Percentiles rank a stretch among this genome's conserved stretches.
phyloP scores from a whole-genome alignment of 768 basidiomycete genomes.

The Lentinula sp. region DNA sequence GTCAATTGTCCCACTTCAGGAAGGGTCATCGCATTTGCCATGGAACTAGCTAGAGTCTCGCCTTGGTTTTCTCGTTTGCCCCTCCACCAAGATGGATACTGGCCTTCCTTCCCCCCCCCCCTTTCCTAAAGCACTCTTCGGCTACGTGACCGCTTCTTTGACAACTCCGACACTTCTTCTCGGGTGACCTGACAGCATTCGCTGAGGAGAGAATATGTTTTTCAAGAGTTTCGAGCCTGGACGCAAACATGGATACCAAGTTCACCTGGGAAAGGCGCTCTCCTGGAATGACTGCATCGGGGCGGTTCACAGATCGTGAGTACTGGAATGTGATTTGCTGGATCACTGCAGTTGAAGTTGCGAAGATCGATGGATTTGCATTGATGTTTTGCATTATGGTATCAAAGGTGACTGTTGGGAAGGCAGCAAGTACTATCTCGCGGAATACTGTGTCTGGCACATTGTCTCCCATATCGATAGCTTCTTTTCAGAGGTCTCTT shows the following conservation, averaged over 20 bases:
- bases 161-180: constrained; percentile 4
- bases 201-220: neutral
- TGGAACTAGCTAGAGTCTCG: neutral
- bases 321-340: neutral
- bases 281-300: neutral
- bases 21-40: neutral
- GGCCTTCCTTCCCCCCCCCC: constrained; percentile 22
- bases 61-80: neutral
- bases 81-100: constrained; percentile 11
- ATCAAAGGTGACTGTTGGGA: neutral
- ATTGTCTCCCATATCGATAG: neutral
- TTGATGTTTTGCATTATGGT: neutral
- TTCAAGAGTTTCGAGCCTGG: neutral
- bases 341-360: neutral
- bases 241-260: neutral
- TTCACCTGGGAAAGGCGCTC: neutral
- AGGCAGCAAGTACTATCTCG: neutral
- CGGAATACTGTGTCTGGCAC: neutral
- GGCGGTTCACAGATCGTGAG: neutral
- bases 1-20: neutral
- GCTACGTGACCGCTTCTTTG: constrained; percentile 9
- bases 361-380: too few relatives aligned
- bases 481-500: too few relatives aligned
- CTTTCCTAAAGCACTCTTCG: constrained; percentile 17
- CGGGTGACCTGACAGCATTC: neutral